Conservation (phyloP, 2,329 filamentous ascomycete genomes). For the Alternaria consortialis region DNA sequence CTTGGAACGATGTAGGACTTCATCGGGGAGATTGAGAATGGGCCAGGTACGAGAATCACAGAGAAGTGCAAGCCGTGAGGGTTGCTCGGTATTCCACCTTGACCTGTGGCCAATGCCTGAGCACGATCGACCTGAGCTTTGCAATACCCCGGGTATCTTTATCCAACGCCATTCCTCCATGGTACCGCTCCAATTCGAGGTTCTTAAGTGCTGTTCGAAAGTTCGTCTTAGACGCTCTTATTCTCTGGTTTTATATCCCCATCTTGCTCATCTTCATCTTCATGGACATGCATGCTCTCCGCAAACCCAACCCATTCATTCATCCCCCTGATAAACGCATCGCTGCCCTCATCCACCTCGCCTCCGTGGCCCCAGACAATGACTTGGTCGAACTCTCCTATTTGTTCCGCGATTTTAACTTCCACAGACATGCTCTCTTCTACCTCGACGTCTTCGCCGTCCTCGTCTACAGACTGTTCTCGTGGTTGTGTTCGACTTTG, state of each 20-base stretch:
- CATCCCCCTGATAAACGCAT: slow-evolving; percentile 77
- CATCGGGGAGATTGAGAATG: background rate
- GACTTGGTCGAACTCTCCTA: slow-evolving; percentile 76
- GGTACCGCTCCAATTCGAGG: background rate
- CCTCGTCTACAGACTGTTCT: slow-evolving; percentile 20
- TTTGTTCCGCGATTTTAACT: slow-evolving; percentile 63
- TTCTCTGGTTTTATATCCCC: background rate
- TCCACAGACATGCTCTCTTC: slow-evolving; percentile 35
- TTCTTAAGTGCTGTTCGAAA: background rate
- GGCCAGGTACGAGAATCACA: background rate
- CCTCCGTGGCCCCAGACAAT: slow-evolving; percentile 86
- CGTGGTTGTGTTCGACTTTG: slow-evolving; percentile 11
- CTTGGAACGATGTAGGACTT: background rate
- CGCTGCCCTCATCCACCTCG: slow-evolving; percentile 66
- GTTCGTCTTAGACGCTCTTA: slow-evolving; percentile 1
- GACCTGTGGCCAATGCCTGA: background rate
- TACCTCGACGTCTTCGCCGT: slow-evolving; percentile 26
- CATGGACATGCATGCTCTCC: slow-evolving; percentile 58
- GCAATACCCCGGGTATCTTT: background rate
- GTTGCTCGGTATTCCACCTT: background rate
- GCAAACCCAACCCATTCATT: slow-evolving; percentile 83
- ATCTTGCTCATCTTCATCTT: slow-evolving; percentile 9
- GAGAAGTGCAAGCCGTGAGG: background rate
- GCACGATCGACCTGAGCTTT: background rate
- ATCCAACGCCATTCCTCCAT: background rate